Evolutionary conservation across 2,329 filamentous ascomycete species (phyloP).

Genomic region (Verticillium longisporum): DNA sequence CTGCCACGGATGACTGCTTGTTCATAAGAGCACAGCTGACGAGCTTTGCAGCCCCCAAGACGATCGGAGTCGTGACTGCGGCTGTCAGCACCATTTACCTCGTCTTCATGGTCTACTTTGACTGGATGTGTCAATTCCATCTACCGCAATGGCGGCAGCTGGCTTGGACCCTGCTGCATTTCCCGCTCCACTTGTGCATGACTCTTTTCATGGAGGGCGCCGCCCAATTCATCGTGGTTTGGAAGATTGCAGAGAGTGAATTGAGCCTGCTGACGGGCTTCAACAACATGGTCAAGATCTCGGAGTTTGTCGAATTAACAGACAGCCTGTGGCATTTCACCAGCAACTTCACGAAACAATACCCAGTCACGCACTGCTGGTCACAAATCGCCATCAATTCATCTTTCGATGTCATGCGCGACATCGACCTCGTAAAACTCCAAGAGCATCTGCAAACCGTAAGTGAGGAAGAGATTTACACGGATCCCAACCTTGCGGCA

Average conservation of each 20-base stretch:
- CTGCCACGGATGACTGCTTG: too few species aligned
- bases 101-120: conserved; percentile 42
- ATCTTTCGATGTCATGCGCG: conserved; percentile 19
- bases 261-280: conserved; percentile 11
- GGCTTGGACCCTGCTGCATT: conserved; percentile 50
- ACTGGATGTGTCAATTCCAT: conserved; percentile 59
- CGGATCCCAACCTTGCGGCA: not conserved
- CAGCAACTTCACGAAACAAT: conserved; percentile 17
- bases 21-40: too few species aligned
- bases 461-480: not conserved
- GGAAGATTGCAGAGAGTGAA: conserved; percentile 21
- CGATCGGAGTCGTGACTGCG: conserved; percentile 32
- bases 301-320: not conserved
- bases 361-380: conserved; percentile 16
- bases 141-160: conserved; percentile 52
- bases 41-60: conserved; percentile 28
- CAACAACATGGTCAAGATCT: conserved; percentile 9
- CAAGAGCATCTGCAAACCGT: conserved; percentile 5
- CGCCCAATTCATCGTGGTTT: conserved; percentile 47
- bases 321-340: conserved; percentile 6
- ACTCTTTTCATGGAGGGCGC: conserved; percentile 58
- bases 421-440: conserved; percentile 19
- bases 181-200: conserved; percentile 57
- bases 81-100: conserved; percentile 34
- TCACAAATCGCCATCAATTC: conserved; percentile 13